Evolutionary conservation across 2,329 filamentous ascomycete genomes (phyloP).

Genomic region (Teratosphaeria pseudoeucalypti): DNA sequence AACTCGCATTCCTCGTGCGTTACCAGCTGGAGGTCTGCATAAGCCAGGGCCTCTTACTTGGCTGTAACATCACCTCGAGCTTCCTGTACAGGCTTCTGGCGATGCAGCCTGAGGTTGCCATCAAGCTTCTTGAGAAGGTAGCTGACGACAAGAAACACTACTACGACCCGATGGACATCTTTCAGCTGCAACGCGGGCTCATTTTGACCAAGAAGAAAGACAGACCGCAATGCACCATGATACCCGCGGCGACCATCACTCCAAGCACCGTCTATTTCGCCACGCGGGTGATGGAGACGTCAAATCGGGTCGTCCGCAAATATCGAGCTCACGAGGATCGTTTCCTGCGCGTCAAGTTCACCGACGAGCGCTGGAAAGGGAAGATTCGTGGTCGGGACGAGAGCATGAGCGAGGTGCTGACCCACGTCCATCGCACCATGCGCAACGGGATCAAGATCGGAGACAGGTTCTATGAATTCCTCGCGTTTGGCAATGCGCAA

Average conservation of each 20-base stretch:
- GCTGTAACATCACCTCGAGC: conserved; percentile 56
- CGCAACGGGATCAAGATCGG: conserved; percentile 73
- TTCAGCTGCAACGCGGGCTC: conserved; percentile 39
- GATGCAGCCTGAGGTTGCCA: conserved; percentile 43
- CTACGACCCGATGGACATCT: conserved; percentile 63
- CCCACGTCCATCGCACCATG: conserved; percentile 60
- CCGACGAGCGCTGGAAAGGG: conserved; percentile 59
- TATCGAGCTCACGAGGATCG: conserved; percentile 60
- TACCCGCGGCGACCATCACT: conserved; percentile 70
- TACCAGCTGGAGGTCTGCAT: conserved; percentile 92
- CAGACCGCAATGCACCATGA: conserved; percentile 55
- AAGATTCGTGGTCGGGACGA: conserved; percentile 24
- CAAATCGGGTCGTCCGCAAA: conserved; percentile 73
- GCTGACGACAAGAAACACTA: conserved; percentile 53
- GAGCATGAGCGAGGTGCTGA: conserved; percentile 47
- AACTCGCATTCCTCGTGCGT: conserved; percentile 54
- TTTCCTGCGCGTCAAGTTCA: conserved; percentile 83
- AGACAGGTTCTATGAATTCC: conserved; percentile 72
- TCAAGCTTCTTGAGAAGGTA: conserved; percentile 62
- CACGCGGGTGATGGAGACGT: conserved; percentile 71
- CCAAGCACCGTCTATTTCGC: conserved; percentile 72
- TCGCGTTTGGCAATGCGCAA: conserved; percentile 92
- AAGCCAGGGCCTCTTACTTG: conserved; percentile 66
- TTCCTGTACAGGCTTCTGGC: conserved; percentile 56
- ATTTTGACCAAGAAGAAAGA: conserved; percentile 14